phyloP scores from a whole-genome alignment of 805 yeast species.

The Ogataea paraovalis region DNA sequence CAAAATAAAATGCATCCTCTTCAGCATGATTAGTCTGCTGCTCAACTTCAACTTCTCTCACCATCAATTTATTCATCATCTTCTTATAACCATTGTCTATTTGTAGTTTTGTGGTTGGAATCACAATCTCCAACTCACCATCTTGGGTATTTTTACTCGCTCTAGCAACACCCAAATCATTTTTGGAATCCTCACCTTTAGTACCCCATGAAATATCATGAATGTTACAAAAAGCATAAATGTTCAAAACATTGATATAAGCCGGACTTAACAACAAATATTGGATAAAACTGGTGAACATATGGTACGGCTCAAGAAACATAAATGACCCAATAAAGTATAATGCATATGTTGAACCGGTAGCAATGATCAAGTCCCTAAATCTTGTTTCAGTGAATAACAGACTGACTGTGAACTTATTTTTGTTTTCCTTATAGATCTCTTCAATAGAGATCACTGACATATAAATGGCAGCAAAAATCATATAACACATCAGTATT shows the following conservation, averaged over 20 bases:
- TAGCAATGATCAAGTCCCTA: slow-evolving; percentile 82
- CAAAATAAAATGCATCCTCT: slow-evolving; percentile 74
- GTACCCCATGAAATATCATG: slow-evolving; percentile 99
- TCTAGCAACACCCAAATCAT: slow-evolving; percentile 82
- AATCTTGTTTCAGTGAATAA: slow-evolving; percentile 67
- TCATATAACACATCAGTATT: slow-evolving; percentile 79
- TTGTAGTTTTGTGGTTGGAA: slow-evolving; percentile 73
- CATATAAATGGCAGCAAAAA: slow-evolving; percentile 81
- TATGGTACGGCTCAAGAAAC: slow-evolving; percentile 88
- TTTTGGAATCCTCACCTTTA: slow-evolving; percentile 71
- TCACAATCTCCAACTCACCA: slow-evolving; percentile 63
- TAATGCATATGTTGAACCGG: slow-evolving; percentile 76
- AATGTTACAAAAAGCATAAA: slow-evolving; percentile 93
- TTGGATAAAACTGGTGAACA: slow-evolving; percentile 83
- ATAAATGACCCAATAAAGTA: slow-evolving; percentile 75
- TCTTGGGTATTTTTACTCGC: slow-evolving; percentile 44
- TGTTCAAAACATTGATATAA: slow-evolving; percentile 85
- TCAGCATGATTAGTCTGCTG: slow-evolving; percentile 36
- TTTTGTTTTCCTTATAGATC: slow-evolving; percentile 32
- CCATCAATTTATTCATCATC: slow-evolving; percentile 56
- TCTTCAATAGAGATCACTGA: slow-evolving; percentile 58
- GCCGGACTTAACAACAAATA: slow-evolving; percentile 83
- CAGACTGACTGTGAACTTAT: slow-evolving; percentile 38
- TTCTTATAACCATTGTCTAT: slow-evolving; percentile 70
- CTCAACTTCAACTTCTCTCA: slow-evolving; percentile 29